A percentile compares a stretch with the other conserved stretches of the same genome.
These are phyloP conservation scores for Cerioporus squamosus DNA, from an alignment of 1,284 basidiomycete species.

Conservation along the genomic window DNA sequence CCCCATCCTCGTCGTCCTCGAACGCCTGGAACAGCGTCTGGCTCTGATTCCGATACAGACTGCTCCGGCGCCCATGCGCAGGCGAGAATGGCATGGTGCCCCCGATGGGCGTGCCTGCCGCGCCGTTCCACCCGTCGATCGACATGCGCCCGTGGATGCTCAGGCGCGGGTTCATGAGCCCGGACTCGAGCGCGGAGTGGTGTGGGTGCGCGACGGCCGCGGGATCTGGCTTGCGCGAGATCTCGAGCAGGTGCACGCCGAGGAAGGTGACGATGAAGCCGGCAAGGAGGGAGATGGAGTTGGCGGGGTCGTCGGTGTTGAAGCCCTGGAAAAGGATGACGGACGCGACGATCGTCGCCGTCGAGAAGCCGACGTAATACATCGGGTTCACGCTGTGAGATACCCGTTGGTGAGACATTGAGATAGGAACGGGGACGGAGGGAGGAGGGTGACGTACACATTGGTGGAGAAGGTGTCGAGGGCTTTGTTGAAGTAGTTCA, in stretches of 20 bases:
- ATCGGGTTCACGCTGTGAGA: conserved; percentile 88
- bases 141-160: conserved; percentile 73
- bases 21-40: conserved; percentile 68
- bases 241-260: conserved; percentile 89
- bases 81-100: conserved; percentile 39
- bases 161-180: conserved; percentile 77
- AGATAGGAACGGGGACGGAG: no score
- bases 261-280: conserved; percentile 92
- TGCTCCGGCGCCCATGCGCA: conserved; percentile 49
- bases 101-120: conserved; percentile 40
- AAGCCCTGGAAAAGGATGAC: conserved; percentile 97
- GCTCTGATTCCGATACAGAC: conserved; percentile 64
- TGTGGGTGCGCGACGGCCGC: conserved; percentile 51
- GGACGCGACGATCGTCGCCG: conserved; percentile 92
- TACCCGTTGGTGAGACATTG: no score
- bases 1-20: conserved; percentile 45
- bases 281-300: conserved; percentile 84
- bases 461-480: conserved; percentile 98
- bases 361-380: conserved; percentile 99
- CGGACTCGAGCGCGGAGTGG: conserved; percentile 67
- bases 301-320: conserved; percentile 85
- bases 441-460: conserved; percentile 65
- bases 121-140: conserved; percentile 70
- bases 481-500: conserved; percentile 99
- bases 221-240: conserved; percentile 71